Base-by-base conservation (phyloP, 2,329 filamentous ascomycete species). In the Pseudogymnoascus sp. region DNA sequence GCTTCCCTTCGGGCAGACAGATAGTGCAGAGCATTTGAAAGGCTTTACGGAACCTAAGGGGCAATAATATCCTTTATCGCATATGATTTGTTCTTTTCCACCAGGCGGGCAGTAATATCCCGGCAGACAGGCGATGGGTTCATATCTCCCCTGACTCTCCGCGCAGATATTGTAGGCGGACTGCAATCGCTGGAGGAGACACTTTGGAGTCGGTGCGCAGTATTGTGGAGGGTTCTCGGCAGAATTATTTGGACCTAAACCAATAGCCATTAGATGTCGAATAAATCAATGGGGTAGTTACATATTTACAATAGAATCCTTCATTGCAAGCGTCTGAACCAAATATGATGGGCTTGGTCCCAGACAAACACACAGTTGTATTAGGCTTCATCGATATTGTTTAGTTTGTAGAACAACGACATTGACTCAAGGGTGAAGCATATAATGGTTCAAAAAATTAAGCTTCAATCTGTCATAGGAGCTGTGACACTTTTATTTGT, bases 31-130 rank as follows among this genome's bases (percentile, higher is more conserved):
- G 64, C 82, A 84, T 10, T 78, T 77, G 2, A 77, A 79, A 1
- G 82, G 79, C 5, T 74, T 71, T 1, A 75, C 68, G 4, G 78
- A 76, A 5, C 82, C 82, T 0, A 76, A 75, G 31, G 80, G 80
- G 64, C 82, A 84, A 65, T 80, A 84, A 2, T 74, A 74, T 23
- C 80, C 80, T 7, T 72, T 64, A 0, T 80, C 80, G 60, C 82
- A 84, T 8, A 64, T 59, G 3, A 78, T 65, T 45, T 73, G 75
- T 62, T 77, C 67, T 43, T 71, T 76, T 8, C 78, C 78, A 2
- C 69, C 68, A 6, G 65, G 69, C 1, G 81, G 80, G 59, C 82
- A 84, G 65, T 82, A 83, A 60, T 70, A 74, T 2, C 81, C 81
- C 38, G 75, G 66, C 41, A 74, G 74, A 67, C 81, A 84, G 6